Evolutionary conservation across 352 stramenopile genomes (phyloP), one percentile per base, ranked within the genome.

Genomic region (Pythium guiyangense): DNA sequence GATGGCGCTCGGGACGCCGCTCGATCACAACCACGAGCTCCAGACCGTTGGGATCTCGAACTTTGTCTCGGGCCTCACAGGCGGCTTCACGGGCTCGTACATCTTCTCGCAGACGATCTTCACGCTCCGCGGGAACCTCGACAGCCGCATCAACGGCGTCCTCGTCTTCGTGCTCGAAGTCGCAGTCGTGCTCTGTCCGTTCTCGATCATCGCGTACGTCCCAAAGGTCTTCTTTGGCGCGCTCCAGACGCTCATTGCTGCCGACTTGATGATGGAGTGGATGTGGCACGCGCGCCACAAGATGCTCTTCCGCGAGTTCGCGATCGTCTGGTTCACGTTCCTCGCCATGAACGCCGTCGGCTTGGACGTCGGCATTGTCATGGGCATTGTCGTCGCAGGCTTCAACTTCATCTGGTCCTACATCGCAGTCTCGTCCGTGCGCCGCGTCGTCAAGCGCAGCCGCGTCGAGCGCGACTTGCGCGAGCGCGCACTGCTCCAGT

Each of bases 51-150:
- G 97, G 1, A 75, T 98, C 26, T 98, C 88, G 46, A 99, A 99
- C 74, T 72, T 99, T 18, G 64, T 99, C 15, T 98, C 89, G 27
- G 97, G 97, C 6, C 50, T 99, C 39, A 90, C 86, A 0, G 96
- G 97, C 20, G 97, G 97, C 42, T 99, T 99, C 67, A 99, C 97
- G 6, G 97, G 97, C 6, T 98, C 84, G 26, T 99, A 99, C 72
- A 99, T 99, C 64, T 99, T 99, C 70, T 98, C 87, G 26, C 97
- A 99, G 79, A 99, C 95, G 40, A 94, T 95, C 54, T 94, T 95
- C 65, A 92, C 86, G 40, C 69, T 94, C 63, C 84, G 84, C 20
- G 78, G 82, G 31, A 82, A 87, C 25, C 72, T 94, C 43, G 72
- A 94, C 35, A 88, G 70, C 25, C 83, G 86, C 22, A 55, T 86